A percentile compares a stretch with the other conserved stretches of the same genome.
phyloP scores from a whole-genome alignment of 75 land plant genomes.

The Pinus albicaulis region DNA sequence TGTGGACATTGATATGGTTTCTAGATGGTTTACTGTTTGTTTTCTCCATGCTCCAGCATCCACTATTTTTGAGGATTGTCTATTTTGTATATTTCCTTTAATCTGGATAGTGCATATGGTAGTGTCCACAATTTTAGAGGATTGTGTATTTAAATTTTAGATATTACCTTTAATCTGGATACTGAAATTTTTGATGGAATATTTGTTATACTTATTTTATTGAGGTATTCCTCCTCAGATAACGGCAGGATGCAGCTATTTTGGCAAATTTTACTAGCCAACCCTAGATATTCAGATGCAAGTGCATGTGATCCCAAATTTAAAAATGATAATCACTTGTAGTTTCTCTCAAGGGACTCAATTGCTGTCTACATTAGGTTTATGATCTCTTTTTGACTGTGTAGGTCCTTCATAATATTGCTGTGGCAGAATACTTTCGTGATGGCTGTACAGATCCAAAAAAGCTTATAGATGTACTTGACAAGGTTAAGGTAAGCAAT shows the following conservation, averaged over 20 bases:
- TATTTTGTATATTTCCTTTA: too few relatives aligned
- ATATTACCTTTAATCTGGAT: background rate
- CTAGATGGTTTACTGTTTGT: background rate
- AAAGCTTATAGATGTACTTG: constrained; percentile 71
- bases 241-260: too few relatives aligned
- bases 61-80: too few relatives aligned
- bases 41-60: background rate
- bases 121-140: background rate
- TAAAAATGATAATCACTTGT: too few relatives aligned
- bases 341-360: background rate
- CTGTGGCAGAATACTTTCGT: constrained; percentile 70
- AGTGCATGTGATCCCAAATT: background rate
- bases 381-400: background rate
- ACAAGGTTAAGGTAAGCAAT: constrained; percentile 67
- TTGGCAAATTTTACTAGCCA: too few relatives aligned
- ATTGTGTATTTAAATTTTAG: background rate
- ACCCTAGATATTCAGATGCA: too few relatives aligned
- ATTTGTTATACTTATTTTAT: background rate
- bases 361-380: background rate
- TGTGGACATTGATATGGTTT: background rate
- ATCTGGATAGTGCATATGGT: too few relatives aligned
- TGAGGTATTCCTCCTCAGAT: background rate
- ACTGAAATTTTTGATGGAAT: background rate
- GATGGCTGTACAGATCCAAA: constrained; percentile 86
- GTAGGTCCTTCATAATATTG: constrained; percentile 93